Evolutionary conservation across 345 rosid species (phyloP), one percentile per base, ranked within the genome.

Genomic region (Reutealis trisperma): DNA sequence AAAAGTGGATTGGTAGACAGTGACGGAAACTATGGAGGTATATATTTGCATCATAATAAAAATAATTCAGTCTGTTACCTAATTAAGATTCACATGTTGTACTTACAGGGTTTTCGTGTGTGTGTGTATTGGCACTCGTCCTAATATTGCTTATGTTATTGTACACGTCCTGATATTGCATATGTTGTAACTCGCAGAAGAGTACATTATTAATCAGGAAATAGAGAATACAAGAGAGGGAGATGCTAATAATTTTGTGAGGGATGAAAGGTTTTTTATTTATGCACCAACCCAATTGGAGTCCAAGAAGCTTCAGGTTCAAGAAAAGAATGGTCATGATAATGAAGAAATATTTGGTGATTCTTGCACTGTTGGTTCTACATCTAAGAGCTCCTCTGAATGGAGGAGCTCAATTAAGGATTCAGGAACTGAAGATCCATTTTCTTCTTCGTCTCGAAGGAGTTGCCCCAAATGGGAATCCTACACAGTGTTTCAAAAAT

Each of bases 391-490:
- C 86, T 96, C 99, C 19, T 91, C 99, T 25, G 98, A 96, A 57
- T 96, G 99, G 99, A 88, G 97, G 80, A 91, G 98, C 89, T 96
- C 98, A 30, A 85, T 92, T 18, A 91, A 89, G 73, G 93, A 91
- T 80, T 91, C 93, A 0, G 89, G 82, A 18, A 88, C 89, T 2
- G 98, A 96, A 32, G 99, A 96, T 63, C 99, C 99, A 0, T 96
- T 96, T 70, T 96, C 99, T 49, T 87, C 97, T 67, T 96, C 99
- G 0, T 94, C 99, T 0, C 79, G 97, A 75, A 82, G 98, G 54
- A 96, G 98, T 80, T 96, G 99, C 73, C 97, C 93, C 19, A 96
- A 90, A 25, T 96, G 99, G 98, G 99, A 94, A 77, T 93, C 99
- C 51, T 96, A 96, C 82, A 91, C 99, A 0, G 90, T 96, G 22